These are phyloP conservation scores for Hyaloscypha bicolor DNA, from an alignment of 495 filamentous ascomycete species.

Conservation along the genomic window DNA sequence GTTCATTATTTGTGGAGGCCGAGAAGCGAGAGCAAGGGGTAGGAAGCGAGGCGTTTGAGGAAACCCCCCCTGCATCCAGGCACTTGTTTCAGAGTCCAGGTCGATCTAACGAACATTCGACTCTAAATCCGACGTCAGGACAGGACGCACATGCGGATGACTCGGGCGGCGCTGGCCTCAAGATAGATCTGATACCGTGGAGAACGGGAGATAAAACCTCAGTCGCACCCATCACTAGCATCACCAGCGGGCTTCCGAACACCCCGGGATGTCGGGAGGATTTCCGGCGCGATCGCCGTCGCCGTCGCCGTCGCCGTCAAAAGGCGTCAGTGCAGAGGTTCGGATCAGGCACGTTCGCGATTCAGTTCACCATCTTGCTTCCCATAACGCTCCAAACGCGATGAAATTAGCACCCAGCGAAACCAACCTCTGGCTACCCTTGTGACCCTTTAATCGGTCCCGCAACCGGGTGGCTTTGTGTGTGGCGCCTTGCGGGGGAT, in stretches of 20 bases:
- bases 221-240: background rate
- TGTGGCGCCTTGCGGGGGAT: conserved; percentile 10
- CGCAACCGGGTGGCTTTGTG: background rate
- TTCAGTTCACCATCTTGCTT: conserved; percentile 1
- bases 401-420: conserved; percentile 31
- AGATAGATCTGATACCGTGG: background rate
- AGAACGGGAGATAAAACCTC: background rate
- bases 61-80: background rate
- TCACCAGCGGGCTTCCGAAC: background rate
- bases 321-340: conserved; percentile 11
- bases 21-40: background rate
- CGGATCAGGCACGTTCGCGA: background rate
- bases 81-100: background rate
- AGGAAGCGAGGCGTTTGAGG: conserved; percentile 31
- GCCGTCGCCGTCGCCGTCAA: background rate
- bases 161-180: background rate
- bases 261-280: conserved; percentile 1
- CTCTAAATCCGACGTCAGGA: conserved; percentile 20
- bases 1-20: conserved; percentile 23
- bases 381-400: conserved; percentile 30
- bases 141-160: background rate
- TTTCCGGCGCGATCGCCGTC: background rate
- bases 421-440: conserved; percentile 9
- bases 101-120: conserved; percentile 4
- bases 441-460: background rate